Percentiles rank a stretch among this genome's conserved stretches.
These are phyloP conservation scores for Hymenoscyphus scutula DNA, from an alignment of 2,329 filamentous ascomycete species.

Conservation along the genomic window DNA sequence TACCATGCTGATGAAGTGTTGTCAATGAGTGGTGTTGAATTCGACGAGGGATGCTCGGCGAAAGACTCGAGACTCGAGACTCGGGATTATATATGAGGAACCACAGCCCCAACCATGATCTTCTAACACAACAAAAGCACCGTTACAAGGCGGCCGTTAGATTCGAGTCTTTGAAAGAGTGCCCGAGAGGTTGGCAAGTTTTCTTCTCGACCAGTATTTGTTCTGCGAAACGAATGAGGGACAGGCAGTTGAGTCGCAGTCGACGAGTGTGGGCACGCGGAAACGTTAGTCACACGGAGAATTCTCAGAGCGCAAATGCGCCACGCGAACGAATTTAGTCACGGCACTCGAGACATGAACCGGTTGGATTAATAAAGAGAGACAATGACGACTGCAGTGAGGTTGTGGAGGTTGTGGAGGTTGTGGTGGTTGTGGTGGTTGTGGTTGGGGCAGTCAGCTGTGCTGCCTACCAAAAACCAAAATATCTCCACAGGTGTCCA, in stretches of 20 bases:
- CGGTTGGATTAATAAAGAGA: neutral
- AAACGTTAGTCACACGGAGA: conserved; percentile 31
- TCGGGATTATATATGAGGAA: neutral
- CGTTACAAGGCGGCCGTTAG: conserved; percentile 3
- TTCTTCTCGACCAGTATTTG: neutral
- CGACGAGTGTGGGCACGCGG: conserved; percentile 28
- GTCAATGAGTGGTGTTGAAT: conserved; percentile 10
- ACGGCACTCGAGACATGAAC: conserved; percentile 11
- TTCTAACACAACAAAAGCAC: conserved; percentile 7
- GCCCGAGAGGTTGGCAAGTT: conserved; percentile 5
- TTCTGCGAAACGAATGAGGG: neutral
- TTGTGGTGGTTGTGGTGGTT: neutral
- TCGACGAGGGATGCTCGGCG: neutral
- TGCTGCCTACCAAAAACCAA: conserved; percentile 1
- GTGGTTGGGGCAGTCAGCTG: conserved; percentile 5
- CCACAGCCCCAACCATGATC: neutral
- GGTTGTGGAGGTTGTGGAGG: neutral
- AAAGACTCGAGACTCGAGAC: neutral
- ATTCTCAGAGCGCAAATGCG: conserved; percentile 10
- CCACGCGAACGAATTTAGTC: conserved; percentile 20
- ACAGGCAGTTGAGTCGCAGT: neutral
- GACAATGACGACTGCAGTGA: neutral
- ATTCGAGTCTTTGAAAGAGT: neutral
- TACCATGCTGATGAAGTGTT: conserved; percentile 27
- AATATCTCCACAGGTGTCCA: neutral